Evolutionary conservation across 441 rosid genomes (phyloP).

Genomic region (Pelargonium fulgidum): DNA sequence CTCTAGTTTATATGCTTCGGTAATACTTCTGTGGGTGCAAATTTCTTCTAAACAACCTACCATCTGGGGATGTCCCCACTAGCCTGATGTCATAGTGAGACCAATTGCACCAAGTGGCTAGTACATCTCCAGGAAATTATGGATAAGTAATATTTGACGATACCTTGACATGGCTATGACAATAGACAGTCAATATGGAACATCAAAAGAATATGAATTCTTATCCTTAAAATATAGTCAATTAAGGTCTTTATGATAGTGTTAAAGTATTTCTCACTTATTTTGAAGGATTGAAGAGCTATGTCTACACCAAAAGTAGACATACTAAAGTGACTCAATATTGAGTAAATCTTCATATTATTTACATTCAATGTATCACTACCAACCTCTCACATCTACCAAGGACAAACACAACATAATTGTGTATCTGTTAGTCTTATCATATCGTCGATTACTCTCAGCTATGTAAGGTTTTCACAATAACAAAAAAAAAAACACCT

Average conservation of each 20-base stretch:
- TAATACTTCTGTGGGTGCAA: neutral
- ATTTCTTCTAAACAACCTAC: neutral
- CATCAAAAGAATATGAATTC: neutral
- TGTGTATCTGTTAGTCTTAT: too few species aligned
- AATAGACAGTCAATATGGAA: neutral
- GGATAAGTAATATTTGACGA: neutral
- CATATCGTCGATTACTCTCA: neutral
- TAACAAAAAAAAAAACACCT: too few species aligned
- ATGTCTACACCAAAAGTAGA: neutral
- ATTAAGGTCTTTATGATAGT: neutral
- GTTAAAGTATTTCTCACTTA: neutral
- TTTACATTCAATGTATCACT: neutral
- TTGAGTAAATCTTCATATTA: neutral
- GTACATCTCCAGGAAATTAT: too few species aligned
- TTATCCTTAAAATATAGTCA: neutral
- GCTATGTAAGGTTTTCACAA: neutral
- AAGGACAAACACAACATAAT: neutral
- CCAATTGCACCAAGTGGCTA: neutral
- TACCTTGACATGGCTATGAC: neutral
- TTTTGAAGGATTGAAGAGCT: neutral
- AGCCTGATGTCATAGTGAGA: neutral
- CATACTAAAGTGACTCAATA: neutral
- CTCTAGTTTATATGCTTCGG: neutral
- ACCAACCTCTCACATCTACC: neutral
- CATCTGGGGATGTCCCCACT: neutral